Evolutionary conservation across 306 rosid species (phyloP), one percentile per base, ranked within the genome.

Genomic region (Acacia acuminata): DNA sequence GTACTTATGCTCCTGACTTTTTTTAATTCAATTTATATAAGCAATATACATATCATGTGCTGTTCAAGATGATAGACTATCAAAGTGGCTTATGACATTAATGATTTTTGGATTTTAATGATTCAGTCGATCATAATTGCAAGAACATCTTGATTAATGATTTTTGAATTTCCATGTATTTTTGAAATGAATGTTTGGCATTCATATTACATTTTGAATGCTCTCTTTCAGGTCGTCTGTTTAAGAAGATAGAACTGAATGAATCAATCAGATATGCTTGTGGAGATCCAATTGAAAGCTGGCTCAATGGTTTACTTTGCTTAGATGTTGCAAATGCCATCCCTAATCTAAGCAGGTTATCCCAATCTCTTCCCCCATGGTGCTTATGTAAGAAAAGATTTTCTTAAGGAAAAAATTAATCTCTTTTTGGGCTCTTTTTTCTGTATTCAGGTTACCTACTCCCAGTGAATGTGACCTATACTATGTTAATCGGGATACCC

Each of bases 231-330:
- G 99, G 98, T 80, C 88, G 88, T 40, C 84, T 87, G 22, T 96
- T 93, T 88, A 93, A 91, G 88, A 96, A 91, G 88, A 89, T 96
- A 79, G 98, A 92, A 81, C 66, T 96, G 85, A 92, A 81, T 77
- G 99, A 96, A 87, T 87, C 99, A 45, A 96, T 96, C 58, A 86
- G 99, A 96, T 96, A 96, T 82, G 97, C 97, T 81, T 86, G 94
- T 77, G 94, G 92, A 79, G 99, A 96, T 86, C 96, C 94, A 70
- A 88, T 96, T 83, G 99, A 96, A 84, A 81, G 85, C 74, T 96
- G 99, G 99, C 99, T 96, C 79, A 85, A 92, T 86, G 73, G 81
- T 78, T 88, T 96, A 47, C 97, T 96, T 75, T 96, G 99, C 88
- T 83, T 96, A 85, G 99, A 96, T 87, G 95, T 87, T 76, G 79